Base-by-base conservation (phyloP, 768 basidiomycete species). In the Russula earlei region DNA sequence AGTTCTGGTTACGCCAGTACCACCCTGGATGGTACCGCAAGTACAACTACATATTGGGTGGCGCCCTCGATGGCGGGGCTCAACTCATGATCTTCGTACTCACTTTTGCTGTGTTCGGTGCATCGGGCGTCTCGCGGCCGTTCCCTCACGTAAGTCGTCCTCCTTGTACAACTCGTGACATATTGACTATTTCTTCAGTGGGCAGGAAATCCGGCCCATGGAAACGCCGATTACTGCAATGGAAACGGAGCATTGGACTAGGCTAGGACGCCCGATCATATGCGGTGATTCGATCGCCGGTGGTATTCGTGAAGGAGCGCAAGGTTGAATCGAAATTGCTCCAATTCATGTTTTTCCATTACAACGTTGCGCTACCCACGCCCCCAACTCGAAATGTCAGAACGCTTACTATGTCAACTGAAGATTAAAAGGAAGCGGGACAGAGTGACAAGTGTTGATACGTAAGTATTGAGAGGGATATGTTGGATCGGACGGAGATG, bases 41-140 rank as follows among this genome's bases (percentile, higher is more conserved):
- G 62, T 83, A 83, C 66, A 84, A 85, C 64, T 84, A 83, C 63
- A 77, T 84, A 37, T 67, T 85, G 4, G 82, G 81, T 27, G 85
- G 82, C 40, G 84, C 79, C 7, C 69, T 83, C 34, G 82, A 83
- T 62, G 82, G 82, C 25, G 82, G 83, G 9, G 77, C 80, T 15
- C 82, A 84, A 64, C 74, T 82, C 47, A 82, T 83, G 78, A 74
- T 80, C 29, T 81, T 83, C 63, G 71, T 84, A 37, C 70, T 82
- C 5, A 80, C 81, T 0, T 84, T 84, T 65, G 80, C 81, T 2
- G 80, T 83, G 22, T 82, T 80, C 60, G 83, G 83, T 17, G 81
- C 79, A 14, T 75, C 77, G 0, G 81, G 81, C 10, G 63, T 64
- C 11, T 63, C 69, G 48, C 69, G 71, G 50, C 77, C 75, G 3